Percentiles rank a stretch among this genome's conserved stretches.
phyloP scores from a whole-genome alignment of 129 eudicot species.

The Chrysanthemum lavandulifolium region DNA sequence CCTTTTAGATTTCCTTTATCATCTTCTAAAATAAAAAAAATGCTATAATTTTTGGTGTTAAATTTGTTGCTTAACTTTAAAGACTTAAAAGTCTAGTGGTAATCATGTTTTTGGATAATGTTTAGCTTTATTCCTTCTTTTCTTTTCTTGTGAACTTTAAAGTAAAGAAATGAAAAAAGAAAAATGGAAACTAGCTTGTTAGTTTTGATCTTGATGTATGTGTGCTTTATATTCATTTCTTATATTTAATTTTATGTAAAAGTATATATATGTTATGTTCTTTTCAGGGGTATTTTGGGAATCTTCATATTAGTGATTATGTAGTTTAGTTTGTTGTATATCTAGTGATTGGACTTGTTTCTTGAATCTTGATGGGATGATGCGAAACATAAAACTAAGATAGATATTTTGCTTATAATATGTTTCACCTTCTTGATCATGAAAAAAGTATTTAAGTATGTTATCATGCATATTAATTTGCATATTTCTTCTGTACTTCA shows the following conservation, averaged over 20 bases:
- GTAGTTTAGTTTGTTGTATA: slow-evolving; percentile 7
- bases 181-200: not conserved
- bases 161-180: not conserved
- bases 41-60: not conserved
- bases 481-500: slow-evolving; percentile 11
- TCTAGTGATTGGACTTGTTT: slow-evolving; percentile 20
- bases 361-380: slow-evolving; percentile 5
- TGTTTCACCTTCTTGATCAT: slow-evolving; percentile 27
- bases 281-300: slow-evolving; percentile 31
- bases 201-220: slow-evolving; percentile 16
- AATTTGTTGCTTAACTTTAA: slow-evolving; percentile 15
- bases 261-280: not conserved
- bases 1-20: not conserved
- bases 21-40: not conserved
- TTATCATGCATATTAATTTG: slow-evolving; percentile 7
- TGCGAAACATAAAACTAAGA: not conserved
- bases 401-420: not conserved
- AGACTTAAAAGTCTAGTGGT: slow-evolving; percentile 17
- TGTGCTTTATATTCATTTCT: not conserved
- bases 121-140: slow-evolving; percentile 13
- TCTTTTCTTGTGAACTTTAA: slow-evolving; percentile 5
- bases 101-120: slow-evolving; percentile 16
- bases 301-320: slow-evolving; percentile 2
- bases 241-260: not conserved
- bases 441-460: slow-evolving; percentile 11